Evolutionary conservation across 176 grass and related monocot genomes (phyloP).

Genomic region (Puya raimondii): DNA sequence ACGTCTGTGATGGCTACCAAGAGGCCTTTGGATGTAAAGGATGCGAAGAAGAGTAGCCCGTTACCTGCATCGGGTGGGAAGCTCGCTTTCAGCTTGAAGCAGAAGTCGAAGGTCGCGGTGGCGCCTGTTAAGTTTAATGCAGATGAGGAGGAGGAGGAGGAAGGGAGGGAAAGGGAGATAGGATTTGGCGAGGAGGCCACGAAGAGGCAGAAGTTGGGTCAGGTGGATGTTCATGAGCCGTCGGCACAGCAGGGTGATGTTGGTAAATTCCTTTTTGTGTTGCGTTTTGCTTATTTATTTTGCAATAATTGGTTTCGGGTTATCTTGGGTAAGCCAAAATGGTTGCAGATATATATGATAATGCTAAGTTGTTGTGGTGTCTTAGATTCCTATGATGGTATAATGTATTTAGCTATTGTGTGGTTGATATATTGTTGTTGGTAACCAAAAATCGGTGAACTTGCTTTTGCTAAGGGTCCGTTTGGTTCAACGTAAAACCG

Average conservation of each 20-base stretch:
- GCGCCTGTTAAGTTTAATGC: slow-evolving; percentile 41
- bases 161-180: slow-evolving; percentile 13
- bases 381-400: too few species aligned
- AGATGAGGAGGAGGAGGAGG: slow-evolving; percentile 49
- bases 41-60: slow-evolving; percentile 39
- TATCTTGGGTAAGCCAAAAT: neutral
- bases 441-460: neutral
- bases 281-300: neutral
- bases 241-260: slow-evolving; percentile 33
- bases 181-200: slow-evolving; percentile 23
- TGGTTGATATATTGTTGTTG: too few species aligned
- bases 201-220: slow-evolving; percentile 41
- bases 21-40: slow-evolving; percentile 44
- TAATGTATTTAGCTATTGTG: too few species aligned
- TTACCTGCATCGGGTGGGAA: slow-evolving; percentile 29
- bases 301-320: neutral
- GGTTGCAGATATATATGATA: neutral
- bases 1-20: slow-evolving; percentile 26
- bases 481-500: too few species aligned
- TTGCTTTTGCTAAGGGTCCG: too few species aligned
- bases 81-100: slow-evolving; percentile 88
- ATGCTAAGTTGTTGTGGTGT: too few species aligned
- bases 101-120: slow-evolving; percentile 60
- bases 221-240: slow-evolving; percentile 14
- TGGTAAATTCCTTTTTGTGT: slow-evolving; percentile 71